A percentile compares a stretch with the other conserved stretches of the same genome.
phyloP scores from a whole-genome alignment of 352 stramenopile genomes.

The Aphanomyces euteiches region DNA sequence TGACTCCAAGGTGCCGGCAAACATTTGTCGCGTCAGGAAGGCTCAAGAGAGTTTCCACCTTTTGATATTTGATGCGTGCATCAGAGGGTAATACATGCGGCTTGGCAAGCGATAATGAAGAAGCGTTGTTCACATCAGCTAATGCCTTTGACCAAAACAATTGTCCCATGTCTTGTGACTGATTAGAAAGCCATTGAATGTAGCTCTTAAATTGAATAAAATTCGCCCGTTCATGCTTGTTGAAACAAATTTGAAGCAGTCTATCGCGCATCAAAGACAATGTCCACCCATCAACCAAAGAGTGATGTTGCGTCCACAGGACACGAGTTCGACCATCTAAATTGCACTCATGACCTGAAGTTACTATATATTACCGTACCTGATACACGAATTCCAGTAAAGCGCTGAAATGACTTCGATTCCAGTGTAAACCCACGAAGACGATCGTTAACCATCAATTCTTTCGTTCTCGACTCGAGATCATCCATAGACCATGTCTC shows the following conservation, averaged over 20 bases:
- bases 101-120: neutral
- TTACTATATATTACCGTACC: neutral
- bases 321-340: neutral
- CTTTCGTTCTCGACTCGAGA: neutral
- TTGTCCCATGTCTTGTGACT: neutral
- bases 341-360: neutral
- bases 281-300: neutral
- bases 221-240: neutral
- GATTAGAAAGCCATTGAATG: neutral
- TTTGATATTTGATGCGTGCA: neutral
- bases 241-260: neutral
- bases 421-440: slow-evolving; percentile 20
- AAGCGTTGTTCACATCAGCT: neutral
- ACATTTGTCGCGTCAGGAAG: neutral
- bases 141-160: neutral
- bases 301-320: neutral
- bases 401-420: neutral
- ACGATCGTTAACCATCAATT: neutral
- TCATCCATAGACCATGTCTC: slow-evolving; percentile 23
- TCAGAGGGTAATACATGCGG: neutral
- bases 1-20: neutral
- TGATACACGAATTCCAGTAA: slow-evolving; percentile 1
- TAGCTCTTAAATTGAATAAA: neutral
- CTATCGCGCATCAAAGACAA: neutral
- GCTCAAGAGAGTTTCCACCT: neutral